A percentile compares a stretch with the other conserved stretches of the same genome.
These are phyloP conservation scores for Senna tora DNA, from an alignment of 306 rosid genomes.

Conservation along the genomic window DNA sequence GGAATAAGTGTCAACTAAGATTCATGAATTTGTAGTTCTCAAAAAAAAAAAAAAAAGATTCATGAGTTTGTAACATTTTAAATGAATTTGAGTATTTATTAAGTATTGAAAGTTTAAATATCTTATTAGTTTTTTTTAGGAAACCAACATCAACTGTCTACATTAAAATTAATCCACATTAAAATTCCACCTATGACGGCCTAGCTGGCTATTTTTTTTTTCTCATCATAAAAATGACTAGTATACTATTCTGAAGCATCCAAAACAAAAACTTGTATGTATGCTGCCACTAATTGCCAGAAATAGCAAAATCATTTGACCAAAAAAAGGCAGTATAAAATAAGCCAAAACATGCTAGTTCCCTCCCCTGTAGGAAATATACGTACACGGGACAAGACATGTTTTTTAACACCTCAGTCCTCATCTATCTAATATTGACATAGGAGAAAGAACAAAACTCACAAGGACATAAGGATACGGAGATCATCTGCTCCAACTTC, in stretches of 20 bases:
- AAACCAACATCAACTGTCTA: no score
- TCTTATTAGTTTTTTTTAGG: no score
- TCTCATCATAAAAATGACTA: no score
- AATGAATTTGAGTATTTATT: neutral
- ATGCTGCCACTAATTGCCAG: neutral
- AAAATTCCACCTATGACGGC: no score
- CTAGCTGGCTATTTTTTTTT: no score
- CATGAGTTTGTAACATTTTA: no score
- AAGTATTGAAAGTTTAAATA: neutral
- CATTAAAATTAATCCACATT: no score
- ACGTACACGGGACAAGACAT: neutral
- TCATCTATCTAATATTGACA: neutral
- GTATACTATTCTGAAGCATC: neutral
- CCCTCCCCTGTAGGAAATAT: neutral
- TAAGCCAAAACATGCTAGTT: neutral
- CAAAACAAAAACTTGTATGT: neutral
- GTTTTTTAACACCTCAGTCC: neutral
- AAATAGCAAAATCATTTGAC: neutral
- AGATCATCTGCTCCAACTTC: constrained; percentile 61
- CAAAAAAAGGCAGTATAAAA: neutral
- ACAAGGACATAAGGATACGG: constrained; percentile 52
- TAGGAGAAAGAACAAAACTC: neutral
- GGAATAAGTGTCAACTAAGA: no score
- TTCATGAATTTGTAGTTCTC: no score
- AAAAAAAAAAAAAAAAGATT: no score